A percentile compares a stretch with the other conserved stretches of the same genome.
Conservation (phyloP, 2,329 filamentous ascomycete genomes). For the Trichoderma arundinaceum region DNA sequence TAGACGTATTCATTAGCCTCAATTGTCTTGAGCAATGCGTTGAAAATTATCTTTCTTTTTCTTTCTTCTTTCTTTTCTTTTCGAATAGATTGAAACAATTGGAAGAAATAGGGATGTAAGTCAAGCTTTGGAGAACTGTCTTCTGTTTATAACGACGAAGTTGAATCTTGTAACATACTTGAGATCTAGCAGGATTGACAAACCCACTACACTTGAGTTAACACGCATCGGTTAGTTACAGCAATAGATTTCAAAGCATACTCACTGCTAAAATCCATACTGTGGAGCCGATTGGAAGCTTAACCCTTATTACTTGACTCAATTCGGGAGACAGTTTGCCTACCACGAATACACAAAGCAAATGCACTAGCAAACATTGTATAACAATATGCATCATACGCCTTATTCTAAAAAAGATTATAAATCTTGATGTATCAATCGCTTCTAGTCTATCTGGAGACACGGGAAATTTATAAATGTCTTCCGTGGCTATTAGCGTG, state of each 20-base stretch:
- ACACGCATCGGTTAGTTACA: neutral
- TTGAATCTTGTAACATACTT: neutral
- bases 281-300: neutral
- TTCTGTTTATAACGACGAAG: neutral
- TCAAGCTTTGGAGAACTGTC: neutral
- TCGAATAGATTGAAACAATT: neutral
- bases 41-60: neutral
- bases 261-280: neutral
- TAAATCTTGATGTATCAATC: neutral
- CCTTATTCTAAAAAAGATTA: neutral
- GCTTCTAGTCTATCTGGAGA: conserved; percentile 8
- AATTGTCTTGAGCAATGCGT: neutral
- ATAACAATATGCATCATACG: neutral
- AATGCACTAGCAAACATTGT: neutral
- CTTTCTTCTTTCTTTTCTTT: neutral
- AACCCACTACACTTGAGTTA: neutral
- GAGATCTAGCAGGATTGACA: neutral
- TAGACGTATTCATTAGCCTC: neutral
- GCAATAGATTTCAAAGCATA: neutral
- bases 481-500: neutral
- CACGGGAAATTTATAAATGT: neutral
- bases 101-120: too few relatives aligned
- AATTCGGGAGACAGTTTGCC: neutral
- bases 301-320: neutral
- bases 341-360: neutral